Percentiles rank a stretch among this genome's conserved stretches.
These are phyloP conservation scores for Cyberlindnera subsufficiens DNA, from an alignment of 805 yeast species.

Conservation along the genomic window DNA sequence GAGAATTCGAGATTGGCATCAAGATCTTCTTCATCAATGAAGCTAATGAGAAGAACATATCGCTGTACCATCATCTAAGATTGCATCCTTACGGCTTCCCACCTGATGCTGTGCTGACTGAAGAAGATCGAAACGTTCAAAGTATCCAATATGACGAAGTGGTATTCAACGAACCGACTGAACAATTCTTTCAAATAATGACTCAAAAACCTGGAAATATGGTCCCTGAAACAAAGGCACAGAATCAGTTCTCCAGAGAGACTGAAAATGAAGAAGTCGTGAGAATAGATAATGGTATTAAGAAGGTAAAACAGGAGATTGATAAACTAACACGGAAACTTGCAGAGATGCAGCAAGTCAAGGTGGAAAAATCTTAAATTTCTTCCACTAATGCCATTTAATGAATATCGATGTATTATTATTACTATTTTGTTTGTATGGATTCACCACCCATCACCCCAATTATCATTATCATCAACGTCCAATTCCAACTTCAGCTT, in stretches of 20 bases:
- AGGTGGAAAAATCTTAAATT: slow-evolving; percentile 2
- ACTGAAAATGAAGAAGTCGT: slow-evolving; percentile 63
- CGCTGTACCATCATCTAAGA: slow-evolving; percentile 82
- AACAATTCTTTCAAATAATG: slow-evolving; percentile 71
- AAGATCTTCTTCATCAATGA: slow-evolving; percentile 84
- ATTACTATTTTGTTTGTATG: neutral
- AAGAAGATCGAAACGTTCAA: slow-evolving; percentile 39
- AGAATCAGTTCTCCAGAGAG: slow-evolving; percentile 39
- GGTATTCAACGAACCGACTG: slow-evolving; percentile 95
- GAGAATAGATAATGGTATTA: slow-evolving; percentile 42
- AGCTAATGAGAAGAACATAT: slow-evolving; percentile 81
- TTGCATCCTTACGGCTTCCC: slow-evolving; percentile 73
- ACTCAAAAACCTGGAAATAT: slow-evolving; percentile 61
- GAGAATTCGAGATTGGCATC: slow-evolving; percentile 91
- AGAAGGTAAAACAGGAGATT: slow-evolving; percentile 39
- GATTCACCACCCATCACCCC: slow-evolving; percentile 41
- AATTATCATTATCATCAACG: slow-evolving; percentile 33
- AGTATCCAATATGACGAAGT: slow-evolving; percentile 78
- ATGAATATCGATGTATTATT: neutral
- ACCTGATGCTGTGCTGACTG: slow-evolving; percentile 25
- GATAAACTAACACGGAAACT: slow-evolving; percentile 35
- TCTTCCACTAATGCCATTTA: neutral
- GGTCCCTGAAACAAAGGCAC: slow-evolving; percentile 35
- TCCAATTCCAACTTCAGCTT: slow-evolving; percentile 30
- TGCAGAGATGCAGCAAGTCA: slow-evolving; percentile 19